These are phyloP conservation scores for Trametes elegans DNA, from an alignment of 768 basidiomycete species.

Conservation along the genomic window DNA sequence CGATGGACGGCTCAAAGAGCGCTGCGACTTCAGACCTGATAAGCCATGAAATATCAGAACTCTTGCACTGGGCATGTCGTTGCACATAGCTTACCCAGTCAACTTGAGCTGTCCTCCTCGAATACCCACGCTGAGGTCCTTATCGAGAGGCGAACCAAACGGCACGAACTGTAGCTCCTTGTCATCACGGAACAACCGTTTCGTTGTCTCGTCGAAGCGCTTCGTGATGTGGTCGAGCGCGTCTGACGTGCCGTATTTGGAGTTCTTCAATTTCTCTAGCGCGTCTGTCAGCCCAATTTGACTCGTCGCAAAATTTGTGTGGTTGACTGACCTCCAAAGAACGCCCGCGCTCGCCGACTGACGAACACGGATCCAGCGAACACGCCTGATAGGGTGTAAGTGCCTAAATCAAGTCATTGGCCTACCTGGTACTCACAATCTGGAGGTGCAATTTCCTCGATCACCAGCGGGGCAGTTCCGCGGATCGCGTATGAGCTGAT, in stretches of 20 bases:
- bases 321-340: slow-evolving; percentile 56
- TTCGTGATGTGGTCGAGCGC: slow-evolving; percentile 77
- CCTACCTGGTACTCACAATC: slow-evolving; percentile 59
- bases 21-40: slow-evolving; percentile 57
- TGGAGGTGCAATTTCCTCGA: slow-evolving; percentile 81
- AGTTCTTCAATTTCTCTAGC: slow-evolving; percentile 69
- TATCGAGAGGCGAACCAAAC: slow-evolving; percentile 78
- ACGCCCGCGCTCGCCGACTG: slow-evolving; percentile 68
- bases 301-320: background rate
- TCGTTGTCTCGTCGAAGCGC: slow-evolving; percentile 81
- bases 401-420: background rate
- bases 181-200: slow-evolving; percentile 70
- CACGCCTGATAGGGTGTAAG: slow-evolving; percentile 44
- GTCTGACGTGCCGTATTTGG: slow-evolving; percentile 70
- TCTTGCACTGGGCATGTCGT: no score
- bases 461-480: slow-evolving; percentile 64
- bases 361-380: slow-evolving; percentile 86
- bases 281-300: background rate
- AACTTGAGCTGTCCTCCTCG: slow-evolving; percentile 70
- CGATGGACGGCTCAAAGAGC: slow-evolving; percentile 76
- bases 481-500: slow-evolving; percentile 79
- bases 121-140: slow-evolving; percentile 67
- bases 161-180: slow-evolving; percentile 68
- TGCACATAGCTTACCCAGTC: slow-evolving; percentile 53
- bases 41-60: no score